Conservation (phyloP, 148 eudicot genomes). For the Drosera capensis region DNA sequence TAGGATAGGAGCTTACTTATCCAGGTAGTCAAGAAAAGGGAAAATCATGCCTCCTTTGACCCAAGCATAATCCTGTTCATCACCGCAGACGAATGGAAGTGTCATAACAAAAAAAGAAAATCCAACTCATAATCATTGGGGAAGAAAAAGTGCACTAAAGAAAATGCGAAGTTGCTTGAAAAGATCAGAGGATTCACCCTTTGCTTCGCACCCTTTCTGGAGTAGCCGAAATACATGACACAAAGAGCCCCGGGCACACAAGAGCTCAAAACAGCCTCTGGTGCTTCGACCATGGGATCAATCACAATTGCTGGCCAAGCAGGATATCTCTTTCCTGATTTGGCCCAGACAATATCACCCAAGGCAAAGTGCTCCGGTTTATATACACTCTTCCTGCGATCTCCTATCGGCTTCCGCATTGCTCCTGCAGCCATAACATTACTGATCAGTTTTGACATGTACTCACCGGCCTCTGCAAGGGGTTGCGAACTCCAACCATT, state of each 20-base stretch:
- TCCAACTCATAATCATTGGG: too few relatives aligned
- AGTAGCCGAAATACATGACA: conserved; percentile 56
- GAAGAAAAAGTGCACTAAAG: too few relatives aligned
- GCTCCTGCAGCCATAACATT: conserved; percentile 11
- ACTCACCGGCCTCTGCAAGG: conserved; percentile 15
- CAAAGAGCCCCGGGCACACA: conserved; percentile 47
- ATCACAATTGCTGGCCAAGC: conserved; percentile 68
- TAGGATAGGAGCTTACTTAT: conserved; percentile 31
- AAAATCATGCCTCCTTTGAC: conserved; percentile 87
- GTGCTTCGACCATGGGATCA: conserved; percentile 50
- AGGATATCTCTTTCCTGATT: conserved; percentile 53
- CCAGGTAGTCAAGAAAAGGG: conserved; percentile 69
- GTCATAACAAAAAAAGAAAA: neutral
- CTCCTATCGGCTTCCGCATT: conserved; percentile 8
- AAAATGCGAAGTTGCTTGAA: neutral
- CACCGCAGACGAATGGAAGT: conserved; percentile 1
- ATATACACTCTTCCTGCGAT: conserved; percentile 21
- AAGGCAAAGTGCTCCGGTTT: conserved; percentile 34
- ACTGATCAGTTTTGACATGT: conserved; percentile 4
- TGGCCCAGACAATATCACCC: conserved; percentile 64
- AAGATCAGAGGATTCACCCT: conserved; percentile 24
- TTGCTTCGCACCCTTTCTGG: conserved; percentile 35
- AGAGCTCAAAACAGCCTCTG: conserved; percentile 36
- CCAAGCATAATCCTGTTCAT: conserved; percentile 87
- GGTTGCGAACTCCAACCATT: conserved; percentile 14